Evolutionary conservation across 345 rosid species (phyloP), one percentile per base, ranked within the genome.

Genomic region (Eucalyptus guilfoylei): DNA sequence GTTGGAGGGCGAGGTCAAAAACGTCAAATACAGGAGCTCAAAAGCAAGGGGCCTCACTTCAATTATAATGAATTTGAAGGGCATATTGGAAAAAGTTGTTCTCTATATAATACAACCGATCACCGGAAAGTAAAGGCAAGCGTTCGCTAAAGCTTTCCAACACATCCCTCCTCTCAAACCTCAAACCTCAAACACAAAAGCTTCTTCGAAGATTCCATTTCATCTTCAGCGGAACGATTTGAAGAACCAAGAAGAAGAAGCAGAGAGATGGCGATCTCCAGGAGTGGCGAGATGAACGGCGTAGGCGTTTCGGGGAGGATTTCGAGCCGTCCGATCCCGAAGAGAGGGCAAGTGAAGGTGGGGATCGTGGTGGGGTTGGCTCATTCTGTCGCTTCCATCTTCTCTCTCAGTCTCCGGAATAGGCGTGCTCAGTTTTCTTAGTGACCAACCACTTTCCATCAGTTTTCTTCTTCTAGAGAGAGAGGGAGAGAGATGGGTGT

Each of bases 361-460:
- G 94, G 89, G 16, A 92, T 94, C 23, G 88, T 95, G 80, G 48
- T 92, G 88, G 94, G 95, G 26, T n/a, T 95, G 88, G 96, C 92
- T 14, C 92, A 92, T 21, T 91, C 95, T 48, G 26, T 95, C 34
- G 93, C 94, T 88, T 92, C 95, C 21, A 88, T 95, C 13, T 93
- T 94, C 88, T 90, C 91, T 49, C 89, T 7, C 0, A 83, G 23
- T 64, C 45, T 34, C 16, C 48, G 69, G n/a, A 88, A 37, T 10
- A 40, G 89, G 52, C 52, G 69, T 44, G 69, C 86, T 45, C 32
- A 9, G 62, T 86, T 86, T 86, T 6, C 87, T 15, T 12, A 49
- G 37, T 0, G 60, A 86, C 28, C 62, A 17, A 28, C 45, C 44
- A 86, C 11, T 69, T 3, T 3, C 24, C 44, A 69, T 34, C 1